phyloP scores from a whole-genome alignment of 148 eudicot genomes.

The Heliosperma pusillum region DNA sequence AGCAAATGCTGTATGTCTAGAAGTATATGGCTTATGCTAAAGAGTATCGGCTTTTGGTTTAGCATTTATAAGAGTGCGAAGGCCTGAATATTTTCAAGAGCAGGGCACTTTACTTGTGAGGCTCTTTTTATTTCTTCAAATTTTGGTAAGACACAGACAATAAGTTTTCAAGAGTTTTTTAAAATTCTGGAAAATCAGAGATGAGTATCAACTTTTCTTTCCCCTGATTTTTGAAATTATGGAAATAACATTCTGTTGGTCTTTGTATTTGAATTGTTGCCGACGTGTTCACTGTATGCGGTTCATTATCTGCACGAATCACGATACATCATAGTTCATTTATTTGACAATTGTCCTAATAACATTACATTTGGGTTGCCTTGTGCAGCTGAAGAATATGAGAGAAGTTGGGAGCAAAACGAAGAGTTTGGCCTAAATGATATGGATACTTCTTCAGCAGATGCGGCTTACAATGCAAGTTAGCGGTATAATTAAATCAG shows the following conservation, averaged over 20 bases:
- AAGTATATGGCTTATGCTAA: neutral
- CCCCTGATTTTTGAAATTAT: too few relatives aligned
- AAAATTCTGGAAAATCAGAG: too few relatives aligned
- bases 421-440: constrained; percentile 92
- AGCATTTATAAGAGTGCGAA: neutral
- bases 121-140: neutral
- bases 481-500: neutral
- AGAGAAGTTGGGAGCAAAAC: constrained; percentile 94
- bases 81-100: neutral
- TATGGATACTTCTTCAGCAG: constrained; percentile 89
- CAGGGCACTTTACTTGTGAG: neutral
- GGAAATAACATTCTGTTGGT: too few relatives aligned
- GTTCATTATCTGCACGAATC: too few relatives aligned
- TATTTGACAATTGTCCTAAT: neutral
- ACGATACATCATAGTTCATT: too few relatives aligned
- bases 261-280: too few relatives aligned
- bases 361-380: neutral
- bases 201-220: too few relatives aligned
- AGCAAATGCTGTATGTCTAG: neutral
- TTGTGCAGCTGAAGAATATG: constrained; percentile 74
- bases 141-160: neutral
- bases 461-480: constrained; percentile 56
- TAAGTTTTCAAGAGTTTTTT: too few relatives aligned
- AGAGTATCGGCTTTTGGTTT: neutral
- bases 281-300: too few relatives aligned